Evolutionary conservation across 495 filamentous ascomycete species (phyloP).

Genomic region (Penicillium crystallinum): DNA sequence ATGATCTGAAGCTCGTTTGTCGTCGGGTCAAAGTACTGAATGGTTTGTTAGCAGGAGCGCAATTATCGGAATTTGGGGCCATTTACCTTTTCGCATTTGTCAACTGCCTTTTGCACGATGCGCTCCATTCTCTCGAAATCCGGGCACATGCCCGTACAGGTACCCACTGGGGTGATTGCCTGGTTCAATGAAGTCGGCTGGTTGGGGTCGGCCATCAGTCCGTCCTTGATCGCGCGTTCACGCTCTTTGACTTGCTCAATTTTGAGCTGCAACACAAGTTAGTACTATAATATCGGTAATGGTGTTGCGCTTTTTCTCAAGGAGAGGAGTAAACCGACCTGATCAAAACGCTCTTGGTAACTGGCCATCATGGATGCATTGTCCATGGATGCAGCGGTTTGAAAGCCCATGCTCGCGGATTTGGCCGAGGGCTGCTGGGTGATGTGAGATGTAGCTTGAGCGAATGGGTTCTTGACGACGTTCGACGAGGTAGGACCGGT

Average conservation of each 20-base stretch:
- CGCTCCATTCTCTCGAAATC: slow-evolving; percentile 79
- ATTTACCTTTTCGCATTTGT: slow-evolving; percentile 54
- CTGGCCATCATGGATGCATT: slow-evolving; percentile 20
- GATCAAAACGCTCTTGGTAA: slow-evolving; percentile 41
- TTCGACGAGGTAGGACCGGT: slow-evolving; percentile 9
- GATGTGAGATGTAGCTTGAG: background rate
- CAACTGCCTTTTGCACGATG: slow-evolving; percentile 63
- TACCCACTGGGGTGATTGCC: slow-evolving; percentile 82
- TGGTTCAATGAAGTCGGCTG: slow-evolving; percentile 73
- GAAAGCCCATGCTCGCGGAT: background rate
- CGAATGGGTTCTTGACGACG: slow-evolving; percentile 9
- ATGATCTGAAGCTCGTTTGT: slow-evolving; percentile 34
- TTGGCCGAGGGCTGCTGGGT: background rate
- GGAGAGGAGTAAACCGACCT: slow-evolving; percentile 25
- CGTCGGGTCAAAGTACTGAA: slow-evolving; percentile 34
- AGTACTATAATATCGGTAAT: slow-evolving; percentile 5
- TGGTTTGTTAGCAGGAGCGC: background rate
- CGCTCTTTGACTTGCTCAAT: slow-evolving; percentile 64
- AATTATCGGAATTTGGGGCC: background rate
- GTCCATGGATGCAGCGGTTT: slow-evolving; percentile 15
- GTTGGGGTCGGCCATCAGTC: slow-evolving; percentile 83
- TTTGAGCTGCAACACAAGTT: slow-evolving; percentile 46
- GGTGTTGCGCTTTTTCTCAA: background rate
- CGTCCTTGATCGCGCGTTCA: slow-evolving; percentile 62
- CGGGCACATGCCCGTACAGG: slow-evolving; percentile 91